These are phyloP conservation scores for Termitomyces sp. DNA, from an alignment of 768 basidiomycete genomes.

Conservation along the genomic window DNA sequence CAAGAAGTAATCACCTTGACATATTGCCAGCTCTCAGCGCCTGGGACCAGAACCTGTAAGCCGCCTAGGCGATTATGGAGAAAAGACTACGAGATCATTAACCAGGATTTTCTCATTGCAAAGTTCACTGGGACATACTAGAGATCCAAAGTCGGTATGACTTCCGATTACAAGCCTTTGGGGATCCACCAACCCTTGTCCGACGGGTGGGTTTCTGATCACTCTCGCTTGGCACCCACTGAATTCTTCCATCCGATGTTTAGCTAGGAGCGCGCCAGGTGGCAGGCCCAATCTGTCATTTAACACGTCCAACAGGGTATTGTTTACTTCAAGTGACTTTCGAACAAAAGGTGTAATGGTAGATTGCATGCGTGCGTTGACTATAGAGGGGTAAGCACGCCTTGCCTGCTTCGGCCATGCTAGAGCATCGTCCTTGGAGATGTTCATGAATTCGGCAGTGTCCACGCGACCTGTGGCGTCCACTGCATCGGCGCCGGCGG, in stretches of 20 bases:
- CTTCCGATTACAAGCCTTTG: no score
- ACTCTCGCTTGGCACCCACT: no score
- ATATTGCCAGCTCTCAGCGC: slow-evolving; percentile 63
- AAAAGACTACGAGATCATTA: no score
- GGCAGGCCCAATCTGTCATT: no score
- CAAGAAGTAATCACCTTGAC: slow-evolving; percentile 43
- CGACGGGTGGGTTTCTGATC: no score
- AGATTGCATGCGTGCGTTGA: slow-evolving; percentile 46
- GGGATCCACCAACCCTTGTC: no score
- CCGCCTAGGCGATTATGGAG: slow-evolving; percentile 64
- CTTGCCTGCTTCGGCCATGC: slow-evolving; percentile 54
- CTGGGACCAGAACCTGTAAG: slow-evolving; percentile 65
- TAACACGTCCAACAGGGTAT: slow-evolving; percentile 20
- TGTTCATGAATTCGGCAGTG: slow-evolving; percentile 61
- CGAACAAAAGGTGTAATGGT: slow-evolving; percentile 55
- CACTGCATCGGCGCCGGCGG: slow-evolving; percentile 58
- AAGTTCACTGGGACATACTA: no score
- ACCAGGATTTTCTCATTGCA: no score
- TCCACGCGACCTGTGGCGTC: slow-evolving; percentile 59
- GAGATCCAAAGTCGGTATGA: no score
- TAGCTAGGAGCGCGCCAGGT: no score
- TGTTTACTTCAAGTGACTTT: slow-evolving; percentile 57
- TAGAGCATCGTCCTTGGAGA: slow-evolving; percentile 68
- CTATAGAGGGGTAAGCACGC: slow-evolving; percentile 56
- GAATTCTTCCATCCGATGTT: no score